A percentile compares a stretch with the other conserved stretches of the same genome.
These are phyloP conservation scores for Hypoxylon sp. DNA, from an alignment of 2,329 filamentous ascomycete genomes.

Conservation along the genomic window DNA sequence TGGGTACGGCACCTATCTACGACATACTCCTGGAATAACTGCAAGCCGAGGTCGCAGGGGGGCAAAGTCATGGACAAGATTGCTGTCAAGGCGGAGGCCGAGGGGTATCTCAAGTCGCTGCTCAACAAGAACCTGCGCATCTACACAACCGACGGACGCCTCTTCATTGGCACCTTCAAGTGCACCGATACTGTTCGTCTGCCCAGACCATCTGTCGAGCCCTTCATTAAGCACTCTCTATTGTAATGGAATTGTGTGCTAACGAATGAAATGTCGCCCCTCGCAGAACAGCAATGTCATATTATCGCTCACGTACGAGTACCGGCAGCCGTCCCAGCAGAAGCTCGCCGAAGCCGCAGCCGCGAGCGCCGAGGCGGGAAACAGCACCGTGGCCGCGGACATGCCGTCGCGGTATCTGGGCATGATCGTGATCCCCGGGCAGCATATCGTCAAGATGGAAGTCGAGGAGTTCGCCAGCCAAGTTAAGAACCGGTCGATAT, in stretches of 20 bases:
- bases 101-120: conserved; percentile 67
- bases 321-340: conserved; percentile 73
- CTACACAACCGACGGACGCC: conserved; percentile 80
- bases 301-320: conserved; percentile 85
- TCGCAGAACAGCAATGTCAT: conserved; percentile 88
- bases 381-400: conserved; percentile 64
- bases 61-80: conserved; percentile 29
- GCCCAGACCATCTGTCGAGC: not conserved
- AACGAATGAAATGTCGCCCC: not conserved
- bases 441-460: conserved; percentile 87
- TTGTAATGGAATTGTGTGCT: not conserved
- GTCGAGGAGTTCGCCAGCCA: conserved; percentile 77
- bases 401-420: conserved; percentile 89
- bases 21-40: not conserved
- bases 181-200: conserved; percentile 85
- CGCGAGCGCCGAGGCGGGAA: conserved; percentile 48
- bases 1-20: not conserved
- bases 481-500: conserved; percentile 45
- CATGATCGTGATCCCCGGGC: conserved; percentile 86
- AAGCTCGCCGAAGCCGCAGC: conserved; percentile 50
- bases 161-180: conserved; percentile 91
- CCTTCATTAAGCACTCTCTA: no score
- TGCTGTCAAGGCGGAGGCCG: conserved; percentile 59
- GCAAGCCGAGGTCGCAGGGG: not conserved
- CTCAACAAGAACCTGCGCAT: conserved; percentile 82